These are phyloP conservation scores for Lactifluus subvellereus DNA, from an alignment of 768 basidiomycete species.

Conservation along the genomic window DNA sequence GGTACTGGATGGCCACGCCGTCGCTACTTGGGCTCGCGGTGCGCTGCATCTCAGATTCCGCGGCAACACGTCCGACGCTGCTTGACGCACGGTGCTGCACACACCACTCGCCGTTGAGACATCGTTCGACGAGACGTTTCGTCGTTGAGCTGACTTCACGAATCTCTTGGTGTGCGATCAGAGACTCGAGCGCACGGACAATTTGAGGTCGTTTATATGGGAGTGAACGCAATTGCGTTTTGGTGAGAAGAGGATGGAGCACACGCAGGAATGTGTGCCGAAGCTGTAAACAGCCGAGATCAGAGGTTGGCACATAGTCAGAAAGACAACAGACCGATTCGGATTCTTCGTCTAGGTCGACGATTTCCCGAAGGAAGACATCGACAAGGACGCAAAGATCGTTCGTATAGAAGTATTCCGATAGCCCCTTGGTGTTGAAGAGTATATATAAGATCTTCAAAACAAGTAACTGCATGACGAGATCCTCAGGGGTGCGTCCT, in stretches of 20 bases:
- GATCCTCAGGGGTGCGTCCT: conserved; percentile 85
- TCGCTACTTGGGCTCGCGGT: conserved; percentile 28
- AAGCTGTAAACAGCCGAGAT: conserved; percentile 41
- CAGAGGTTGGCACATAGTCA: neutral
- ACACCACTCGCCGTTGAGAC: conserved; percentile 84
- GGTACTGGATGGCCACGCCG: conserved; percentile 29
- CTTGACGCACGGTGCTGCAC: conserved; percentile 50
- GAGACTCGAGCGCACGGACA: conserved; percentile 70
- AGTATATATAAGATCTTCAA: conserved; percentile 92
- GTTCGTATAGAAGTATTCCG: conserved; percentile 97
- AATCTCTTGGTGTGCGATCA: conserved; percentile 67
- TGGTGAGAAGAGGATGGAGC: conserved; percentile 88
- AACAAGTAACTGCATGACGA: conserved; percentile 91
- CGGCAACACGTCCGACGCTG: neutral
- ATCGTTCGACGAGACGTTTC: conserved; percentile 85
- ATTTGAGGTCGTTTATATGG: conserved; percentile 94
- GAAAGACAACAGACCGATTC: conserved; percentile 64
- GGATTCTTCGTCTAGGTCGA: conserved; percentile 86
- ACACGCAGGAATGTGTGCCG: conserved; percentile 97
- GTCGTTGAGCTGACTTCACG: conserved; percentile 85
- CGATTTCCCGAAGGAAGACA: conserved; percentile 92
- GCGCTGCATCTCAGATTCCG: conserved; percentile 24
- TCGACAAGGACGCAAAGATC: conserved; percentile 95
- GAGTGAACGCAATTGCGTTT: conserved; percentile 78
- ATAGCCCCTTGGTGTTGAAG: conserved; percentile 88